phyloP scores from a whole-genome alignment of 306 rosid species.

The Prunus mume region DNA sequence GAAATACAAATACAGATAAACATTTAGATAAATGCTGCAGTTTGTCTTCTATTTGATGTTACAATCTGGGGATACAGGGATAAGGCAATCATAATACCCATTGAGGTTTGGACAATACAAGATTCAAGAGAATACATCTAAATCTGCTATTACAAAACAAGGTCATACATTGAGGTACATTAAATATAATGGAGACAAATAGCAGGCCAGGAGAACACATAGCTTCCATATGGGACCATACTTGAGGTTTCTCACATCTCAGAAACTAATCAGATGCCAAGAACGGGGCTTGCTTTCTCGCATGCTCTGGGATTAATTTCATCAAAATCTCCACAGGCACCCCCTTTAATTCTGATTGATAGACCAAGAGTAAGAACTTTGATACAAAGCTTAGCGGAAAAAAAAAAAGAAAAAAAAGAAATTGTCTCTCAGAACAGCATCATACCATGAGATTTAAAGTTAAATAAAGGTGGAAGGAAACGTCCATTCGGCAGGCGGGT shows the following conservation, averaged over 20 bases:
- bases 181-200: slow-evolving; percentile 25
- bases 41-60: slow-evolving; percentile 49
- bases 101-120: slow-evolving; percentile 37
- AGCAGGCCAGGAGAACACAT: slow-evolving; percentile 29
- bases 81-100: slow-evolving; percentile 42
- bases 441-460: slow-evolving; percentile 90
- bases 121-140: slow-evolving; percentile 50
- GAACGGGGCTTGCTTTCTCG: slow-evolving; percentile 87
- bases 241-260: slow-evolving; percentile 39
- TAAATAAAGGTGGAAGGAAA: slow-evolving; percentile 88
- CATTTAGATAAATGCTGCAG: slow-evolving; percentile 41
- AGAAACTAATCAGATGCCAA: slow-evolving; percentile 57
- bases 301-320: slow-evolving; percentile 93
- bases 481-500: slow-evolving; percentile 93
- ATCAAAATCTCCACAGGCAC: slow-evolving; percentile 66
- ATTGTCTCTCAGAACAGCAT: not conserved
- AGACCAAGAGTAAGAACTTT: slow-evolving; percentile 14
- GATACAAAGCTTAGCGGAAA: not conserved
- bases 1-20: slow-evolving; percentile 39
- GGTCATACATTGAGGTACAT: slow-evolving; percentile 33
- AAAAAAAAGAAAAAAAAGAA: not conserved
- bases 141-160: slow-evolving; percentile 49
- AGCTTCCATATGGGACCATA: slow-evolving; percentile 39
- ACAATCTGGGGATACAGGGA: slow-evolving; percentile 43
- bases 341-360: slow-evolving; percentile 74